A percentile compares a stretch with the other conserved stretches of the same genome.
Evolutionary conservation across 139 green algal genomes (phyloP).

Genomic region (Penium margaritaceum): DNA sequence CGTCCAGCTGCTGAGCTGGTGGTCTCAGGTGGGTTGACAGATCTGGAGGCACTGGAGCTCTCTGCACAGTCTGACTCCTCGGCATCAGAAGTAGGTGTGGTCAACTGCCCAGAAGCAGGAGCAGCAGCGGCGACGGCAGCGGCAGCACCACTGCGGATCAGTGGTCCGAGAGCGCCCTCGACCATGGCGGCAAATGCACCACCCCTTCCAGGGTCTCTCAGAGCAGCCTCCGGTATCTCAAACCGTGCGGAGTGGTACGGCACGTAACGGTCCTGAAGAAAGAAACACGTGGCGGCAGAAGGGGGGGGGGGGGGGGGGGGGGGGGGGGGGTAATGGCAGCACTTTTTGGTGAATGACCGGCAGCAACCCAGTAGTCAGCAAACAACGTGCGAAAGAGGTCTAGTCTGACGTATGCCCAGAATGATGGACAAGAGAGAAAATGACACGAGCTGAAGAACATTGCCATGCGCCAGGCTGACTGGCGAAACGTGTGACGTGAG

Average conservation of each 20-base stretch:
- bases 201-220: background rate
- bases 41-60: too few relatives aligned
- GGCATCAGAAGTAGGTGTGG: too few relatives aligned
- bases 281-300: constrained; percentile 3
- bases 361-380: too few relatives aligned
- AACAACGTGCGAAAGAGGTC: too few relatives aligned
- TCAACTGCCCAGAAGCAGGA: too few relatives aligned
- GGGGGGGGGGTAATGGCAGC: background rate
- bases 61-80: too few relatives aligned
- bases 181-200: constrained; percentile 26
- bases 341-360: background rate
- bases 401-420: background rate
- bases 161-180: constrained; percentile 15
- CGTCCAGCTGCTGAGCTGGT: background rate
- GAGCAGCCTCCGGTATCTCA: constrained; percentile 21
- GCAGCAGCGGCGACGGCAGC: too few relatives aligned
- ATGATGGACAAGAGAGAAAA: background rate
- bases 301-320: background rate
- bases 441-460: background rate
- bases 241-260: constrained; percentile 56
- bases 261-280: constrained; percentile 61
- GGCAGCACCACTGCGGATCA: background rate
- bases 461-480: background rate
- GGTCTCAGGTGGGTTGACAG: background rate
- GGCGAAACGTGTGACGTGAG: background rate